Conservation (phyloP, 1,284 basidiomycete species). For the Leccinum subspadiceum region DNA sequence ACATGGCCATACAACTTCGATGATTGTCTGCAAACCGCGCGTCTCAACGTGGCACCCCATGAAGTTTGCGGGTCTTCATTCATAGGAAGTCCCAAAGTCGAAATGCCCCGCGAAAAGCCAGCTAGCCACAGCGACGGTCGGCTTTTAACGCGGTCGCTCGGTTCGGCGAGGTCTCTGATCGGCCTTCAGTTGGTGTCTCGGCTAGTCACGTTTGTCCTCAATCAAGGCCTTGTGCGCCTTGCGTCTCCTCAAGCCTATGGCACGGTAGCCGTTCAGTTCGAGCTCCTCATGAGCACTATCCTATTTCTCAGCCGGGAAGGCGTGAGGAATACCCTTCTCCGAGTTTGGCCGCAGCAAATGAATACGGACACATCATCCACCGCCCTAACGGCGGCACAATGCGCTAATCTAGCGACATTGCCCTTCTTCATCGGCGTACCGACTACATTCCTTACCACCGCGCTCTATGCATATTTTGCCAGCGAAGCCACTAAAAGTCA, state of each 20-base stretch:
- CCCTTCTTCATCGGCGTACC: constrained; percentile 60
- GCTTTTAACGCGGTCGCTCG: constrained; percentile 44
- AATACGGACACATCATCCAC: constrained; percentile 15
- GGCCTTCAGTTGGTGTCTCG: constrained; percentile 85
- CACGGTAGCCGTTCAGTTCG: constrained; percentile 84
- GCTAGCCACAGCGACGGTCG: constrained; percentile 12
- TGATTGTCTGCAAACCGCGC: not conserved
- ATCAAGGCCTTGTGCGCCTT: constrained; percentile 84
- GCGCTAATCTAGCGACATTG: constrained; percentile 53
- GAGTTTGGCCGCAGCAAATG: constrained; percentile 37
- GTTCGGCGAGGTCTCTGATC: constrained; percentile 79
- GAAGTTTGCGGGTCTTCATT: constrained; percentile 6
- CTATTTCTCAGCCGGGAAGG: constrained; percentile 93
- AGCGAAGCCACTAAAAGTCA: constrained; percentile 55
- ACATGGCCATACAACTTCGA: constrained; percentile 26
- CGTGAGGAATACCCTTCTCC: constrained; percentile 77
- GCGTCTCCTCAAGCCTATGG: constrained; percentile 86
- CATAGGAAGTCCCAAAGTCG: constrained; percentile 4
- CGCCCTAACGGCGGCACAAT: constrained; percentile 18
- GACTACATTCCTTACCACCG: constrained; percentile 45
- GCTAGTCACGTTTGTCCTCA: constrained; percentile 82
- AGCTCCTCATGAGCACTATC: constrained; percentile 84
- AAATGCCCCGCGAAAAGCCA: constrained; percentile 16
- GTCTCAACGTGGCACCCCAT: not conserved
- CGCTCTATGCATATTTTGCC: constrained; percentile 50